Evolutionary conservation across 345 rosid species (phyloP), one percentile per base, ranked within the genome.

Genomic region (Lagerstroemia speciosa): DNA sequence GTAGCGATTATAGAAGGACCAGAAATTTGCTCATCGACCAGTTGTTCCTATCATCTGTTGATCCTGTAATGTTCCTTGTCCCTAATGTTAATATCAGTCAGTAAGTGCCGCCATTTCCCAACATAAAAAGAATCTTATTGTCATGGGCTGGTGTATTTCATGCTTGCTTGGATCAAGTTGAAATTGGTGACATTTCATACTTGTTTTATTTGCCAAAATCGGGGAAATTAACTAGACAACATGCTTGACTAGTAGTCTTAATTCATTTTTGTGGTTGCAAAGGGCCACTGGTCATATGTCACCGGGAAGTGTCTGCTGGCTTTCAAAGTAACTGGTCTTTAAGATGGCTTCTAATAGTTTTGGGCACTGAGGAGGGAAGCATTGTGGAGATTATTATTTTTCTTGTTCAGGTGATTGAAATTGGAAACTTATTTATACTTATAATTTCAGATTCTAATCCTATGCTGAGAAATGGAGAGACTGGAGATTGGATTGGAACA

Each of bases 381-480:
- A 15, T 30, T 19, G 8, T 36, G 29, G 29, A 33, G 66, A 20
- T 63, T 33, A n/a, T 29, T 22, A 34, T 20, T 9, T 22, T 17
- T 36, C 22, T 63, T 32, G 36, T 10, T 34, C 26, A 2, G 27
- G 27, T 40, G 1, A 36, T 33, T 2, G 24, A 2, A 34, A 33
- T 7, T 34, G 50, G 48, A 12, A 20, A 63, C 9, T 8, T 71
- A 29, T 16, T 34, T 26, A 31, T 64, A 3, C 24, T 53, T 34
- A 26, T 72, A 38, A 69, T 20, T 72, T 66, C 76, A 95, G 99
- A 95, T 84, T 88, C 97, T 63, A 92, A 78, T 61, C 99, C 98
- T 33, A 92, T 95, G 99, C 72, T 95, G 84, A 90, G 99, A 80
- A 95, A 95, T 78, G 99, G 98, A 68, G 99, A 95, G 87, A 95